Percentiles rank a stretch among this genome's conserved stretches.
phyloP scores from a whole-genome alignment of 257 asterid genomes.

The Nicotiana attenuata region DNA sequence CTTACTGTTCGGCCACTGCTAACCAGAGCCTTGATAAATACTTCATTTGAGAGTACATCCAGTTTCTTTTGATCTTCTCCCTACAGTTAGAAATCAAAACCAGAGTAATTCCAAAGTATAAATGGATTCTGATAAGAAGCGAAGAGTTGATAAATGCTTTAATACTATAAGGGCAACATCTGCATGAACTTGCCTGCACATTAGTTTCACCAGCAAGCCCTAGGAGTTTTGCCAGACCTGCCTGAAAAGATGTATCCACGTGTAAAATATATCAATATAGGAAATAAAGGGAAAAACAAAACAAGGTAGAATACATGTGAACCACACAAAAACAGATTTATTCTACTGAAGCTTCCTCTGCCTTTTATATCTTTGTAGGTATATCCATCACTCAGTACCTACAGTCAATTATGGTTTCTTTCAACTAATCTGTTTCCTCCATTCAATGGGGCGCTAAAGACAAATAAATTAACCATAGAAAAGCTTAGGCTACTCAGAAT shows the following conservation, averaged over 20 bases:
- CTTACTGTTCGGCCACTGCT: slow-evolving; percentile 97
- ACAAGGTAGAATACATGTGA: neutral
- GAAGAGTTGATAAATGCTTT: neutral
- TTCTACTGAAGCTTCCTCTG: neutral
- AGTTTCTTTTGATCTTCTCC: slow-evolving; percentile 98
- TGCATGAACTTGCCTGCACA: slow-evolving; percentile 62
- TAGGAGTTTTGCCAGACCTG: slow-evolving; percentile 91
- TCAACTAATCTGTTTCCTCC: neutral
- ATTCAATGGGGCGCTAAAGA: neutral
- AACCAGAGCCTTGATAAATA: slow-evolving; percentile 82
- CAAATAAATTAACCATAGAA: neutral
- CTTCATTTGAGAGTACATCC: slow-evolving; percentile 92
- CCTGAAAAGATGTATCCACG: slow-evolving; percentile 41
- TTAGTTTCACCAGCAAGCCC: slow-evolving; percentile 99
- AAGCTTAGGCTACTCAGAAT: neutral
- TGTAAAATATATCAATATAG: neutral
- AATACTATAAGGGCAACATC: neutral
- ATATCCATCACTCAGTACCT: neutral
- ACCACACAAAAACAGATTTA: neutral
- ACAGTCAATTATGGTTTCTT: neutral
- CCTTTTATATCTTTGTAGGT: neutral
- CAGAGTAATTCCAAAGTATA: neutral
- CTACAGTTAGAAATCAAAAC: slow-evolving; percentile 13
- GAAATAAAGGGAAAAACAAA: neutral
- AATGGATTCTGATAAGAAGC: neutral